Base-by-base conservation (phyloP, 1,284 basidiomycete genomes). In the Caloboletus inedulis region DNA sequence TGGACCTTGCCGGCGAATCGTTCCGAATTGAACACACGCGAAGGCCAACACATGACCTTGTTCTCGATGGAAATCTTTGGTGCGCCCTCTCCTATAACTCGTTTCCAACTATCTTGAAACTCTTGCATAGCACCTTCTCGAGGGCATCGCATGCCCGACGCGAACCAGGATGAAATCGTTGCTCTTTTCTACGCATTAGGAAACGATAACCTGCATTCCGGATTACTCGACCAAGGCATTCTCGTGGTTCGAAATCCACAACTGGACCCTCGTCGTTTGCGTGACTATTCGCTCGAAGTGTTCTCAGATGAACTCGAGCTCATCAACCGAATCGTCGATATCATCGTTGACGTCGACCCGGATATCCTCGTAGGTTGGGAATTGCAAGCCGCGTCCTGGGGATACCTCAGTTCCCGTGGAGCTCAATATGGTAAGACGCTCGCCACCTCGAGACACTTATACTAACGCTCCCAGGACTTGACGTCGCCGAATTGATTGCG, bases 331-430 rank as follows among this genome's bases (percentile, higher is more conserved):
- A 65, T 94, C 8, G 76, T 93, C 29, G 93, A 98, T 63, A 72
- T 85, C 21, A 81, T 97, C 2, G 70, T 84, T 23, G 80, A 85
- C 0, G 75, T 91, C 62, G 94, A 99, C 69, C 96, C 96, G 0
- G 96, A 99, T 66, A 87, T 98, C 40, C 67, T 99, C 2, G 80
- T 84, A 0, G 96, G 96, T 9, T 98, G 93, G 90, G 95, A 99
- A 60, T 79, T 97, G 13, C 91, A 98, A 64, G 78, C 79, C 16
- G 77, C 81, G 0, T 94, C 91, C 2, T 99, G 96, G 96, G 94
- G 94, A 0, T 98, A 94, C 69, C 71, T 98, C 1, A 75, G 79
- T 48, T 81, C 82, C n/a, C 78, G 95, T 43, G 87, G 84, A 29
- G 68, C 70, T 54, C 70, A 73, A 10, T 84, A 86, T 57, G 84